Conservation (phyloP, 352 stramenopile species). For the Aphanomyces stellatus region DNA sequence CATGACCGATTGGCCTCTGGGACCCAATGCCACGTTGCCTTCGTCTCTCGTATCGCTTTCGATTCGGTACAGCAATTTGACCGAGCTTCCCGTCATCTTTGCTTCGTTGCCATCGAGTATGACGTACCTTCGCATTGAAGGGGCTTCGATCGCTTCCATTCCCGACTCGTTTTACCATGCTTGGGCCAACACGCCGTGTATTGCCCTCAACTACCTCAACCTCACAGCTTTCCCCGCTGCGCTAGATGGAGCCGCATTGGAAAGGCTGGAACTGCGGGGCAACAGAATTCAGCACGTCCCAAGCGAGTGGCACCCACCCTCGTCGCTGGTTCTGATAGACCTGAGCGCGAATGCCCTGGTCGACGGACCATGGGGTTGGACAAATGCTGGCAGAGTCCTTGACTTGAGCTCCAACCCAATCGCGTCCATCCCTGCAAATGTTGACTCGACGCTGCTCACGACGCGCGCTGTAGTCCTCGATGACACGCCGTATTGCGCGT, state of each 20-base stretch:
- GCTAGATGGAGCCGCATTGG: no score
- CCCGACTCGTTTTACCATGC: background rate
- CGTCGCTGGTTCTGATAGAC: no score
- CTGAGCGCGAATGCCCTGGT: background rate
- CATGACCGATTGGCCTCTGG: background rate
- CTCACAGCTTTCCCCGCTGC: background rate
- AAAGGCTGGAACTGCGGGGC: no score
- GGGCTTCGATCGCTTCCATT: no score
- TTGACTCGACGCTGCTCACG: background rate
- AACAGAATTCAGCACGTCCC: no score
- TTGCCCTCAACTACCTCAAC: background rate
- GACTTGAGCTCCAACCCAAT: constrained; percentile 12
- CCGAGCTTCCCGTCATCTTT: no score
- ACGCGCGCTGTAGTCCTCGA: background rate
- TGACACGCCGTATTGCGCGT: background rate
- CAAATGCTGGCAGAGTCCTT: background rate
- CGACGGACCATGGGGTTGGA: background rate
- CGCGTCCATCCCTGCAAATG: background rate
- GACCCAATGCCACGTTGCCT: no score
- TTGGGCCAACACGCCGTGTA: background rate
- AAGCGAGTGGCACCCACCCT: no score
- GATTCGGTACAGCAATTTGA: background rate
- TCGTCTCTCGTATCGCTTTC: no score
- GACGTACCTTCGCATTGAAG: no score
- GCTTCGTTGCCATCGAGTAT: no score